A percentile compares a stretch with the other conserved stretches of the same genome.
Conservation (phyloP, 768 basidiomycete species). For the Lentinula guzmanii region DNA sequence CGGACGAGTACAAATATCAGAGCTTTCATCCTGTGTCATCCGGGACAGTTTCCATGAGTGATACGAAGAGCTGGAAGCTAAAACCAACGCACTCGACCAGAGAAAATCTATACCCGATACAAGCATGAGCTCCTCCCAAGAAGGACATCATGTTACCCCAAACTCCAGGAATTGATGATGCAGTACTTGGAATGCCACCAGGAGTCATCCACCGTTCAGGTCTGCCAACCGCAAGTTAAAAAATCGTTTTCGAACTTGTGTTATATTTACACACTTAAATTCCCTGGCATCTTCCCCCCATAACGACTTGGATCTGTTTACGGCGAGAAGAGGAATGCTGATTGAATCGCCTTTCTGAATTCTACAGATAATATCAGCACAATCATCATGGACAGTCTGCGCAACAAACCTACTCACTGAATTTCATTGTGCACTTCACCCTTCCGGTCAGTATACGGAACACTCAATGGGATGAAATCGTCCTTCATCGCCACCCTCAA, state of each 20-base stretch:
- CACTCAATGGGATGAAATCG: slow-evolving; percentile 44
- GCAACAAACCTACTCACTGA: slow-evolving; percentile 19
- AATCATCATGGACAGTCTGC: neutral
- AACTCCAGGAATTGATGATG: slow-evolving; percentile 47
- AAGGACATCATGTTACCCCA: slow-evolving; percentile 59
- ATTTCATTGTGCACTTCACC: slow-evolving; percentile 36
- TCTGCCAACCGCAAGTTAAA: slow-evolving; percentile 22
- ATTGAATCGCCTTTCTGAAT: slow-evolving; percentile 38
- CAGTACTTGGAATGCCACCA: slow-evolving; percentile 31
- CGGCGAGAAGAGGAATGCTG: slow-evolving; percentile 42
- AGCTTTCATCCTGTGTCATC: slow-evolving; percentile 27
- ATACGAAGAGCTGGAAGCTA: neutral
- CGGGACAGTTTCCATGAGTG: neutral
- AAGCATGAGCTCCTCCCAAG: slow-evolving; percentile 57
- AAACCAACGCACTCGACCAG: slow-evolving; percentile 43
- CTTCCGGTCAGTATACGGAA: slow-evolving; percentile 36
- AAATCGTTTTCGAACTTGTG: neutral
- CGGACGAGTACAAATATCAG: slow-evolving; percentile 46
- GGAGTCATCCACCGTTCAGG: slow-evolving; percentile 55
- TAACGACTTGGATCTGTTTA: slow-evolving; percentile 46
- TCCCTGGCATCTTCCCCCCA: slow-evolving; percentile 64
- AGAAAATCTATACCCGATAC: slow-evolving; percentile 64
- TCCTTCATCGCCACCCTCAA: slow-evolving; percentile 42
- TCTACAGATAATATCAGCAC: slow-evolving; percentile 15
- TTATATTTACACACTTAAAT: slow-evolving; percentile 40